Conservation (phyloP, 2,329 filamentous ascomycete genomes). For the Aureobasidium namibiae region DNA sequence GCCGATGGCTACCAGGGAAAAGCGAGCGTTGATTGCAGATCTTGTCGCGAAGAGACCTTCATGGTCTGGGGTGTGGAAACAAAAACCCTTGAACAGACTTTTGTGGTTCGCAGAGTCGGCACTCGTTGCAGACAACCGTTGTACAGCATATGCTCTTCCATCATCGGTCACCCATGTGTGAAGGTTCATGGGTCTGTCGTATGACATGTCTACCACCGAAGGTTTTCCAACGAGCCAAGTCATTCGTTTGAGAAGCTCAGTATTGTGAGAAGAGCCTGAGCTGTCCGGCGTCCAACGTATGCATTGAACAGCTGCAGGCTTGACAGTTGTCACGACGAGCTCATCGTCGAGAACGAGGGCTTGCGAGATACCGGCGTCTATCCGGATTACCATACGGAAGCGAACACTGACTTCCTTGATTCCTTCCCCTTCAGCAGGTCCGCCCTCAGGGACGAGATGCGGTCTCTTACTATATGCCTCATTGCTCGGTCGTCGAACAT, state of each 20-base stretch:
- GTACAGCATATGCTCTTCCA: conserved; percentile 83
- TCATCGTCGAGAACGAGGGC: conserved; percentile 88
- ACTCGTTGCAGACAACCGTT: conserved; percentile 47
- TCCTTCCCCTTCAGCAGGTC: conserved; percentile 72
- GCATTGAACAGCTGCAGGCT: conserved; percentile 91
- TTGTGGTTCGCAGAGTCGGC: conserved; percentile 40
- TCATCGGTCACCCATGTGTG: conserved; percentile 87
- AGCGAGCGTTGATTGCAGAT: conserved; percentile 84
- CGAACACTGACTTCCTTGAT: conserved; percentile 81
- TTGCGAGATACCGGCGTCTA: conserved; percentile 87
- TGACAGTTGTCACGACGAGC: conserved; percentile 80
- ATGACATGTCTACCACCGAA: conserved; percentile 73
- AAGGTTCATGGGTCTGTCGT: conserved; percentile 94
- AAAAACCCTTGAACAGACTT: conserved; percentile 79
- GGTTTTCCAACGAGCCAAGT: conserved; percentile 73
- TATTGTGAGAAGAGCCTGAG: conserved; percentile 75
- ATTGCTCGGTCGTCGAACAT: conserved; percentile 43
- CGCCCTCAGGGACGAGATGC: conserved; percentile 33
- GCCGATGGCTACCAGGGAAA: conserved; percentile 84
- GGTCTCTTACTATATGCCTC: conserved; percentile 26
- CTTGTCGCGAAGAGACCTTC: conserved; percentile 56
- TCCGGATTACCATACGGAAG: conserved; percentile 96
- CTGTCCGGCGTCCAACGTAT: conserved; percentile 89
- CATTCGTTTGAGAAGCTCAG: conserved; percentile 83
- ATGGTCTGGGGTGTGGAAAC: conserved; percentile 68